phyloP scores from a whole-genome alignment of 345 rosid species.

The Gossypium raimondii region DNA sequence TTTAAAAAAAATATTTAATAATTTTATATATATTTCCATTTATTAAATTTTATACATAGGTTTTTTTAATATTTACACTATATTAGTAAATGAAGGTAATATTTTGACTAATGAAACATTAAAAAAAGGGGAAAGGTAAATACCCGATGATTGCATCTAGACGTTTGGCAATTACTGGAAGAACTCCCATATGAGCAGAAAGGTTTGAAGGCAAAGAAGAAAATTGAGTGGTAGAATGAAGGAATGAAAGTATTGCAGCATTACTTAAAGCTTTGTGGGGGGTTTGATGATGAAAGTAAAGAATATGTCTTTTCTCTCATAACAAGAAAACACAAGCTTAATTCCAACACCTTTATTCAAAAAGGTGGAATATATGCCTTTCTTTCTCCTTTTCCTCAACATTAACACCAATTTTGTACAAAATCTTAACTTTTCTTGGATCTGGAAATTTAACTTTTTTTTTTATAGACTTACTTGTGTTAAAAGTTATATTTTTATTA shows the following conservation, averaged over 20 bases:
- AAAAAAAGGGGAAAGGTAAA: neutral
- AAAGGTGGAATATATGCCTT: neutral
- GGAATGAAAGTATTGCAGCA: neutral
- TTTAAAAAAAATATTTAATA: too few species aligned
- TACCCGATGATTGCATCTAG: slow-evolving; percentile 71
- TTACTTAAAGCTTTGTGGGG: neutral
- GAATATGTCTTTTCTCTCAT: slow-evolving; percentile 15
- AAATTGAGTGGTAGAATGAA: neutral
- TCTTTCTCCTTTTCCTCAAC: neutral
- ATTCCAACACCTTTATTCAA: neutral
- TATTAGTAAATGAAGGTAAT: too few species aligned
- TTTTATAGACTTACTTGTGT: neutral
- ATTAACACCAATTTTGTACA: neutral
- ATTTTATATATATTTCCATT: too few species aligned
- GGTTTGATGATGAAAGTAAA: neutral
- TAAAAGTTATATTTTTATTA: neutral
- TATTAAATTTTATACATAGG: too few species aligned
- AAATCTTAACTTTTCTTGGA: too few species aligned
- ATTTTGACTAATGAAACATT: neutral
- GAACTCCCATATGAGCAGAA: slow-evolving; percentile 43
- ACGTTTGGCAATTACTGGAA: slow-evolving; percentile 46
- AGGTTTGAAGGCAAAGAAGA: neutral
- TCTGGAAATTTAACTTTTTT: accelerated
- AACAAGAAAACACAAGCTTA: slow-evolving; percentile 15
- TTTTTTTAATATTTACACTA: too few species aligned